Conservation (phyloP, 2,329 filamentous ascomycete genomes). For the Proliferodiscus dingleyae region DNA sequence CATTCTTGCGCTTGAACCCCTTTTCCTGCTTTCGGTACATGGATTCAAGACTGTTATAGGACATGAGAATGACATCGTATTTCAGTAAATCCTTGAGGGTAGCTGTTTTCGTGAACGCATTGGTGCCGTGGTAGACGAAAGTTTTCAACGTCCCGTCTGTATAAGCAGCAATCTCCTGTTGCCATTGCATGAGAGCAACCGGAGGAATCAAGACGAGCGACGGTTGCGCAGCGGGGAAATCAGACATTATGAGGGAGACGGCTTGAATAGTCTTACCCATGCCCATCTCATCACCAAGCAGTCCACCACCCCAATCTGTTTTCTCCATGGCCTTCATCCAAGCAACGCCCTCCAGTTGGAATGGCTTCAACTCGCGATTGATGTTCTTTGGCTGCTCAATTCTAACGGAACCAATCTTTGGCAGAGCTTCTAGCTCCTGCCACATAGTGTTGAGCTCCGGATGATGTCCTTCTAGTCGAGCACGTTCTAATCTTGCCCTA, state of each 20-base stretch:
- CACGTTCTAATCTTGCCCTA: conserved; percentile 46
- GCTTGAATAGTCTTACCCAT: conserved; percentile 98
- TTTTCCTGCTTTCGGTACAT: conserved; percentile 90
- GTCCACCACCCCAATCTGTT: conserved; percentile 77
- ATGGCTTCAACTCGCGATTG: conserved; percentile 79
- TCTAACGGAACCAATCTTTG: conserved; percentile 57
- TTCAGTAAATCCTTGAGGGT: conserved; percentile 69
- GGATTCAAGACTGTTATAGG: conserved; percentile 87
- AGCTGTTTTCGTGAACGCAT: conserved; percentile 74
- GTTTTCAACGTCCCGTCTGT: conserved; percentile 88
- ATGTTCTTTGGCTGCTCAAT: conserved; percentile 73
- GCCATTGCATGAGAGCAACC: conserved; percentile 95
- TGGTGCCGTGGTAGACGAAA: conserved; percentile 84
- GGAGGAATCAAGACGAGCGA: conserved; percentile 87
- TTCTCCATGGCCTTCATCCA: conserved; percentile 94
- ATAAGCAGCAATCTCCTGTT: conserved; percentile 71
- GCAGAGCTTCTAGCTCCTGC: conserved; percentile 64
- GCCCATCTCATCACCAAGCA: conserved; percentile 97
- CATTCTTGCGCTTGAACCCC: conserved; percentile 76
- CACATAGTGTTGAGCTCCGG: conserved; percentile 82
- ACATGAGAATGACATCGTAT: conserved; percentile 95
- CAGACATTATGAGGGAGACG: conserved; percentile 96
- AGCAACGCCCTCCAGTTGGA: conserved; percentile 86
- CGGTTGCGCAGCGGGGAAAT: conserved; percentile 78
- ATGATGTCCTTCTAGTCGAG: conserved; percentile 69